Evolutionary conservation across 2,329 filamentous ascomycete species (phyloP).

Genomic region (Neobulgaria alba): DNA sequence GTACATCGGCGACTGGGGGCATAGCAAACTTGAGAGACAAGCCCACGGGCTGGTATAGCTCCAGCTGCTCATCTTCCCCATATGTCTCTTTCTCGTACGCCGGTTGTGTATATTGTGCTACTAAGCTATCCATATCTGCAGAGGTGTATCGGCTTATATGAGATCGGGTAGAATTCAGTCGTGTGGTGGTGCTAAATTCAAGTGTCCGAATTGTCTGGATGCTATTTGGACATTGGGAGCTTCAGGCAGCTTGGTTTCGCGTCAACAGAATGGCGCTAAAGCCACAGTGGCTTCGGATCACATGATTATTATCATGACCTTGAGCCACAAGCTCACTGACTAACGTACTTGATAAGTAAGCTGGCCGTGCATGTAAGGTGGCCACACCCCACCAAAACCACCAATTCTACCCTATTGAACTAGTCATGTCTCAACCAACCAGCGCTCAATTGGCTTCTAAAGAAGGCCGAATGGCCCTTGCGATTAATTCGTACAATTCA

Average conservation of each 20-base stretch:
- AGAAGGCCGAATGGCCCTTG: not conserved
- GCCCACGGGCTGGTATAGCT: slow-evolving; percentile 61
- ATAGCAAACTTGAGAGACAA: slow-evolving; percentile 91
- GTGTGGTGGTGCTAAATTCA: no score
- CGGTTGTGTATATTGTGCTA: slow-evolving; percentile 82
- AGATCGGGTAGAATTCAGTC: no score
- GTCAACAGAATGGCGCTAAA: no score
- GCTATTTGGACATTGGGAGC: no score
- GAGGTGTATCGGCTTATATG: no score
- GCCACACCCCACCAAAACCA: not conserved
- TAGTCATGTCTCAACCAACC: not conserved
- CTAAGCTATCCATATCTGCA: slow-evolving; percentile 90
- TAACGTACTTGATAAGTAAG: slow-evolving; percentile 1
- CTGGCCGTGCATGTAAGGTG: not conserved
- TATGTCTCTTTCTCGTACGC: slow-evolving; percentile 62
- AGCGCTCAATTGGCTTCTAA: not conserved
- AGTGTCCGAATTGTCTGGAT: no score
- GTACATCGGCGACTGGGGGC: slow-evolving; percentile 82
- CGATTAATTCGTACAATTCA: not conserved
- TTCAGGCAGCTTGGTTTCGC: no score
- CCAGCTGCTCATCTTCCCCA: slow-evolving; percentile 66
- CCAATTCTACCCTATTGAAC: not conserved
- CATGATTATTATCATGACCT: no score
- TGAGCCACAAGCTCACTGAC: no score
- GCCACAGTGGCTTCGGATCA: no score